These are phyloP conservation scores for Kwoniella sp. DNA, from an alignment of 768 basidiomycete species.

Conservation along the genomic window DNA sequence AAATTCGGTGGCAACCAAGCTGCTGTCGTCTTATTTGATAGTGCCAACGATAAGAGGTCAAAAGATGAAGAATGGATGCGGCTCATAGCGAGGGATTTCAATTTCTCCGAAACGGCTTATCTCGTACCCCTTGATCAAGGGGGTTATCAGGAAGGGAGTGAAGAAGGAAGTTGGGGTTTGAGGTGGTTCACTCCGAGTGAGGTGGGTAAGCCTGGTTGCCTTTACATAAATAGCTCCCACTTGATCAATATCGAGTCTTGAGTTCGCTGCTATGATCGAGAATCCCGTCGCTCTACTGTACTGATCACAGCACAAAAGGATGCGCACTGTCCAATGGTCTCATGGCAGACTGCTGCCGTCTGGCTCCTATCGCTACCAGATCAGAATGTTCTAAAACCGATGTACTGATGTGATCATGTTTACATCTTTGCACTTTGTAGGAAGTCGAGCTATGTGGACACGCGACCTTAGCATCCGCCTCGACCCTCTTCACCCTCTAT, in stretches of 20 bases:
- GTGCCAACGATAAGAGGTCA: conserved; percentile 1
- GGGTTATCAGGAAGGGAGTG: neutral
- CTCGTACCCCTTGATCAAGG: conserved; percentile 16
- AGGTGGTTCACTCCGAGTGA: conserved; percentile 41
- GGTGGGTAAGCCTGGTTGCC: conserved; percentile 21
- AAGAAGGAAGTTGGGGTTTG: conserved; percentile 28
- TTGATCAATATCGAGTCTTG: too few species aligned
- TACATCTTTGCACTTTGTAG: conserved; percentile 5
- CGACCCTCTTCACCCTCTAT: conserved; percentile 28
- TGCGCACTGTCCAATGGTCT: too few species aligned
- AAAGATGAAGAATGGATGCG: conserved; percentile 28
- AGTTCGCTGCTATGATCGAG: too few species aligned
- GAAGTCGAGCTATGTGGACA: conserved; percentile 42
- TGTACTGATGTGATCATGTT: neutral
- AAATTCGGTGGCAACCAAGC: conserved; percentile 36
- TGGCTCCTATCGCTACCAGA: too few species aligned
- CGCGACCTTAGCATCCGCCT: conserved; percentile 37
- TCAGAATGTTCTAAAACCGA: too few species aligned
- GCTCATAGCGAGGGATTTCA: conserved; percentile 32
- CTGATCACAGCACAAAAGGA: too few species aligned
- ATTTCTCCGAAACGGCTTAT: conserved; percentile 41
- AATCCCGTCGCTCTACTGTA: too few species aligned
- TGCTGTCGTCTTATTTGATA: conserved; percentile 33
- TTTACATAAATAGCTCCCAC: too few species aligned
- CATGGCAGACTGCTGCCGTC: too few species aligned